A percentile compares a stretch with the other conserved stretches of the same genome.
These are phyloP conservation scores for Phytophthora fragariae DNA, from an alignment of 352 stramenopile genomes.

Conservation along the genomic window DNA sequence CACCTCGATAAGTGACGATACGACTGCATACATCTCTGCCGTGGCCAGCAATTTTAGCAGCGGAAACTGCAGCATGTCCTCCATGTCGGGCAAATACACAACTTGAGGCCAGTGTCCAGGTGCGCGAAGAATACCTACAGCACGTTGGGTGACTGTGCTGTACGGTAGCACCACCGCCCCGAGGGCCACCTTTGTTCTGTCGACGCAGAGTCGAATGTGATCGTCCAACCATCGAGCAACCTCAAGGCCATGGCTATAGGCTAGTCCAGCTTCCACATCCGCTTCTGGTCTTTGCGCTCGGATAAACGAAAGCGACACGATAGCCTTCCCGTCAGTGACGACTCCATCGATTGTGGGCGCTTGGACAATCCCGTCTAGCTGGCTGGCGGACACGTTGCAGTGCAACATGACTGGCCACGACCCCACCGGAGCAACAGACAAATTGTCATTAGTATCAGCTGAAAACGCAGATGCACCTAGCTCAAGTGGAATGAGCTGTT, in stretches of 20 bases:
- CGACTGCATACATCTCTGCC: slow-evolving; percentile 42
- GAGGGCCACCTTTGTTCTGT: slow-evolving; percentile 45
- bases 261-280: slow-evolving; percentile 18
- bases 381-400: slow-evolving; percentile 27
- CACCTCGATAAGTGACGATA: slow-evolving; percentile 49
- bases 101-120: slow-evolving; percentile 42
- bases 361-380: slow-evolving; percentile 5
- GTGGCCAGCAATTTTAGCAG: slow-evolving; percentile 51
- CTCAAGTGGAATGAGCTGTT: slow-evolving; percentile 42
- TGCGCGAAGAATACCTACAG: slow-evolving; percentile 49
- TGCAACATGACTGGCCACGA: slow-evolving; percentile 52
- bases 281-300: slow-evolving; percentile 32
- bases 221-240: slow-evolving; percentile 55
- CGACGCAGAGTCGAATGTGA: slow-evolving; percentile 42
- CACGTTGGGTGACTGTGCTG: slow-evolving; percentile 45
- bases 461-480: slow-evolving; percentile 19
- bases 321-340: slow-evolving; percentile 48
- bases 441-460: slow-evolving; percentile 6
- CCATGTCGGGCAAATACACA: slow-evolving; percentile 53
- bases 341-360: slow-evolving; percentile 45
- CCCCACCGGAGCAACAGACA: slow-evolving; percentile 12
- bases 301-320: slow-evolving; percentile 44
- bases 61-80: slow-evolving; percentile 56
- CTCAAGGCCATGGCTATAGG: slow-evolving; percentile 61
- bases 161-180: slow-evolving; percentile 54